Evolutionary conservation across 768 basidiomycete species (phyloP).

Genomic region (Rhizopogon rudus): DNA sequence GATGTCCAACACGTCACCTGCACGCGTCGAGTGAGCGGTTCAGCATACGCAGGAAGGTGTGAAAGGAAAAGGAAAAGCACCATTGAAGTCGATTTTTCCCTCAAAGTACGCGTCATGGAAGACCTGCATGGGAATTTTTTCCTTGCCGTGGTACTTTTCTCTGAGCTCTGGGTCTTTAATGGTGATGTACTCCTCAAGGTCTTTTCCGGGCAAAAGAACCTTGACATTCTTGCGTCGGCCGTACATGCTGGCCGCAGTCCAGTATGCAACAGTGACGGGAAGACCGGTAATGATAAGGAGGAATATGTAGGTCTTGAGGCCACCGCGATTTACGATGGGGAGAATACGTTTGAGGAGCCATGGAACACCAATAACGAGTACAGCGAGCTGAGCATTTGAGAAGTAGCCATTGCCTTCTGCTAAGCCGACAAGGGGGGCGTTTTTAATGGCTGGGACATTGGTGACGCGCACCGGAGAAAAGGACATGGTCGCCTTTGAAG

Average conservation of each 20-base stretch:
- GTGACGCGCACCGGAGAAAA: constrained; percentile 54
- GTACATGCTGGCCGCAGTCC: constrained; percentile 81
- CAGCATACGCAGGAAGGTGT: not conserved
- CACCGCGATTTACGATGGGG: constrained; percentile 79
- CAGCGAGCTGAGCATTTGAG: constrained; percentile 75
- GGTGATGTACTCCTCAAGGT: constrained; percentile 86
- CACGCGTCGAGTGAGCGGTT: not conserved
- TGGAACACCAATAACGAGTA: constrained; percentile 72
- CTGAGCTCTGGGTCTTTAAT: constrained; percentile 83
- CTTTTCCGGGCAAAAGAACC: constrained; percentile 76
- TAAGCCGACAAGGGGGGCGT: constrained; percentile 76
- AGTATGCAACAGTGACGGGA: constrained; percentile 82
- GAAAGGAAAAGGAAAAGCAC: constrained; percentile 34
- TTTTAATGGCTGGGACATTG: constrained; percentile 74
- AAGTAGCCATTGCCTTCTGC: constrained; percentile 86
- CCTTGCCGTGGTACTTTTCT: constrained; percentile 71
- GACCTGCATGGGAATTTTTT: constrained; percentile 95
- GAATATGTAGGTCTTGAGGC: constrained; percentile 83
- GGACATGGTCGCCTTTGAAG: constrained; percentile 25
- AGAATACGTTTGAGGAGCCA: constrained; percentile 79
- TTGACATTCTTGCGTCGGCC: constrained; percentile 82
- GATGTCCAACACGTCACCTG: constrained; percentile 90
- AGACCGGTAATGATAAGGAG: constrained; percentile 67
- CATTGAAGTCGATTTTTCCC: constrained; percentile 93
- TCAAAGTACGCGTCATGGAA: constrained; percentile 99